Evolutionary conservation across 176 grass and related monocot species (phyloP).

Genomic region (Oryza coarctata): DNA sequence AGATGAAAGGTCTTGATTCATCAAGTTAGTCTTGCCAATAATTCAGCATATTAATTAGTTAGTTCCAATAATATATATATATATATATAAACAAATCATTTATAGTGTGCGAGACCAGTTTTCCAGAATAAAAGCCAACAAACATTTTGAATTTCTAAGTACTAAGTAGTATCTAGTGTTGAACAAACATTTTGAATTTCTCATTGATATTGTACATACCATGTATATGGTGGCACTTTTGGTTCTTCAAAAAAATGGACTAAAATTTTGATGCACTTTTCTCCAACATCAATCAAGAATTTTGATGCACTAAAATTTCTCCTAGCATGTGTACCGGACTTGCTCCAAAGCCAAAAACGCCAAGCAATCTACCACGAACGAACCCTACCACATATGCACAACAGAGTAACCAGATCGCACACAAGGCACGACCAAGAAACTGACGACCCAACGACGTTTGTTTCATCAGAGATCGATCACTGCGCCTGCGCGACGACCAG

Average conservation of each 20-base stretch:
- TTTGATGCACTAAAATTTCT: constrained; percentile 15
- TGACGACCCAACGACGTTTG: not conserved
- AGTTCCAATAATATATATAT: too few species aligned
- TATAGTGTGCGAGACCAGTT: not conserved
- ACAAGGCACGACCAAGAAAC: not conserved
- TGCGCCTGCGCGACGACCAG: constrained; percentile 51
- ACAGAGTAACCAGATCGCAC: not conserved
- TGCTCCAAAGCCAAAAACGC: constrained; percentile 51
- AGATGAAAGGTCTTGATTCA: not conserved
- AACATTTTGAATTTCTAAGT: constrained; percentile 17
- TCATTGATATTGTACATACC: constrained; percentile 26
- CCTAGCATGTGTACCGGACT: constrained; percentile 42
- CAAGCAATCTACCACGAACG: constrained; percentile 44
- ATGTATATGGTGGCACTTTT: constrained; percentile 18
- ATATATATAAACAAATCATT: too few species aligned
- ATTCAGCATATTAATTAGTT: not conserved
- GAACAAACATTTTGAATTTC: constrained; percentile 29
- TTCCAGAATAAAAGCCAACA: constrained; percentile 8
- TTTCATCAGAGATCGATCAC: constrained; percentile 29
- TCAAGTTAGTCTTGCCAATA: not conserved
- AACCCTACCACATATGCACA: constrained; percentile 38
- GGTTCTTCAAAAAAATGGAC: too few species aligned
- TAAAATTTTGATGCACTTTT: too few species aligned
- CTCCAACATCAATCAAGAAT: constrained; percentile 30
- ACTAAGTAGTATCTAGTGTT: not conserved